Conservation (phyloP, 2,329 filamentous ascomycete genomes). For the Ophiostoma triangulosporum region DNA sequence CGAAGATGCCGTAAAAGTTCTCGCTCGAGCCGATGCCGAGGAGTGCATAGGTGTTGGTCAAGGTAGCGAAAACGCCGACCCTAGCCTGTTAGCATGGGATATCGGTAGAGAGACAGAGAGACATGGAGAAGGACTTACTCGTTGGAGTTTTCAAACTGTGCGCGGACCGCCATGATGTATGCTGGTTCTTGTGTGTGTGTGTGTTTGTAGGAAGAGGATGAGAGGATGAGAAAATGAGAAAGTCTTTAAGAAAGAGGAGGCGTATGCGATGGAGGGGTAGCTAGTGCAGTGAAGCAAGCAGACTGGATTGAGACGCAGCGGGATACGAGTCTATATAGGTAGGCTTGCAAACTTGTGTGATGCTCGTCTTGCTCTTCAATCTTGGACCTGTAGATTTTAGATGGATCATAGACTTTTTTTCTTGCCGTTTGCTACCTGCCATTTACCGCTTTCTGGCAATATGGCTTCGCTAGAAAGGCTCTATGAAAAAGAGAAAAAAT, state of each 20-base stretch:
- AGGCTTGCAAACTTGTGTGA: not conserved
- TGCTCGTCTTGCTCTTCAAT: not conserved
- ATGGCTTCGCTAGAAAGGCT: slow-evolving; percentile 4
- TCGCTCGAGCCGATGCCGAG: slow-evolving; percentile 90
- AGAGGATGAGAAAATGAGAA: not conserved
- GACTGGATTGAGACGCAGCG: not conserved
- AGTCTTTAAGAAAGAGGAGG: not conserved
- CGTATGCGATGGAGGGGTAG: not conserved
- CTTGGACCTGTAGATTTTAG: not conserved
- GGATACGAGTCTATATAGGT: not conserved
- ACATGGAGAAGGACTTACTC: slow-evolving; percentile 45
- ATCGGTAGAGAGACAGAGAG: not conserved
- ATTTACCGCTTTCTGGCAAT: not conserved
- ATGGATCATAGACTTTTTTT: not conserved
- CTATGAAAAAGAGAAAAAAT: not conserved
- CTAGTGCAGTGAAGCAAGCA: not conserved
- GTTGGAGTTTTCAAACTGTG: slow-evolving; percentile 81
- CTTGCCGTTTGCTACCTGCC: too few species aligned
- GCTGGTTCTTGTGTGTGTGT: not conserved
- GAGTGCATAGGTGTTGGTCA: slow-evolving; percentile 94
- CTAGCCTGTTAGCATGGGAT: slow-evolving; percentile 29
- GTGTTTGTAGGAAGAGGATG: not conserved
- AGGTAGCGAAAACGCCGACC: slow-evolving; percentile 89
- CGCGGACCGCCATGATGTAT: slow-evolving; percentile 49
- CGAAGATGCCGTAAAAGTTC: slow-evolving; percentile 99